Evolutionary conservation across 2,329 filamentous ascomycete species (phyloP), one percentile per base, ranked within the genome.

Genomic region (Alternaria conjuncta): DNA sequence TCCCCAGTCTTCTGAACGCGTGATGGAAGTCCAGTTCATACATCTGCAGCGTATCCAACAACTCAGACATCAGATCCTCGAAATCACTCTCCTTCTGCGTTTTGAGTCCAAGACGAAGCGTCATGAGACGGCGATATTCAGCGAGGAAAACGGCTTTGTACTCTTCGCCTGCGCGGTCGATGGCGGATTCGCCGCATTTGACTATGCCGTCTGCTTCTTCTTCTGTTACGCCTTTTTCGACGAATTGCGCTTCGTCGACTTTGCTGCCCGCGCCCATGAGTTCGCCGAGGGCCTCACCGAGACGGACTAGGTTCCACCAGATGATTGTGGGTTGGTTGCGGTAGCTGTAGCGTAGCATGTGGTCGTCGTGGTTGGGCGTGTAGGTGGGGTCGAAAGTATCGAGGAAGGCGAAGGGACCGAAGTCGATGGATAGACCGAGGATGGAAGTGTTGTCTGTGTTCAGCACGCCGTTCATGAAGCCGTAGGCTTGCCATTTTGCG

Each of bases 371-470:
- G 76, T 99, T 99, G 1, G 96, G 96, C 0, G 96, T 99, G 79
- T 98, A 99, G 15, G 86, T 84, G 0, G 95, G 95, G 74, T 99
- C 95, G 75, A 98, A 99, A 75, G 94, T 94, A 79, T 99, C 96
- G 84, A 99, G 91, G 80, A 99, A 99, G 6, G 96, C 96, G 74
- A 99, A 99, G 0, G 96, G 96, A 0, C 96, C 96, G 76, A 94
- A 99, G 80, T 99, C 96, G 66, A 99, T 91, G 6, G 91, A 95
- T 0, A 99, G 83, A 0, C 96, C 96, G 59, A 90, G 90, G 55
- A 99, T 87, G 0, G 94, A 97, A 0, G 96, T 99, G 79, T 99
- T 99, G 78, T 99, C 96, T 0, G 96, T 98, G 81, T 99, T 99
- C 61, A 99, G 84, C 5, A 99, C 96, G 49, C 96, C 96, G 74